These are phyloP conservation scores for Ilex paraguariensis DNA, from an alignment of 305 asterid genomes.

Conservation along the genomic window DNA sequence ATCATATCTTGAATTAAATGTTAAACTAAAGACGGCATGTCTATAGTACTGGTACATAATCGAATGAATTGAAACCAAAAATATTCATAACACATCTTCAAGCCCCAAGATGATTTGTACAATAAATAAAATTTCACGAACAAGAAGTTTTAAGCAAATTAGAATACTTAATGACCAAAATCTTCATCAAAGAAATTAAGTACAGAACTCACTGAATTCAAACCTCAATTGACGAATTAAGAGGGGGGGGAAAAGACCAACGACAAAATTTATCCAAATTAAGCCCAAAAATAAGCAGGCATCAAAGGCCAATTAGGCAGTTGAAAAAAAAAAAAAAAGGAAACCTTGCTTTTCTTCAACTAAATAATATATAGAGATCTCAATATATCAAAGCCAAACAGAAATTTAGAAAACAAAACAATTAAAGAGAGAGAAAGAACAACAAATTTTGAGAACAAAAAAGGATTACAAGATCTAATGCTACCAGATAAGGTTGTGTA, in stretches of 20 bases:
- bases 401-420: constrained; percentile 3
- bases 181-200: neutral
- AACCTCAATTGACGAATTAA: neutral
- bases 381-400: constrained; percentile 24
- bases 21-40: neutral
- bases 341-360: constrained; percentile 16
- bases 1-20: constrained; percentile 9
- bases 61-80: neutral
- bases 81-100: constrained; percentile 4
- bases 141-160: neutral
- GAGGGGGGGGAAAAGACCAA: too few species aligned
- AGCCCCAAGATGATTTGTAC: neutral
- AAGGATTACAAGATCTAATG: constrained; percentile 39
- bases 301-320: too few species aligned
- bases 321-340: constrained; percentile 5
- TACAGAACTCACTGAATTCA: neutral
- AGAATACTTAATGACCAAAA: neutral
- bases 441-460: neutral
- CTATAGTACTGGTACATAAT: too few species aligned
- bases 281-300: too few species aligned
- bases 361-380: constrained; percentile 47
- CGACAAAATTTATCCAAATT: too few species aligned
- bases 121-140: neutral
- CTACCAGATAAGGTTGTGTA: constrained; percentile 6
- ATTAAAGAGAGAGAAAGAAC: neutral